phyloP scores from a whole-genome alignment of 2,329 filamentous ascomycete genomes.

The Pseudogymnoascus sp. region DNA sequence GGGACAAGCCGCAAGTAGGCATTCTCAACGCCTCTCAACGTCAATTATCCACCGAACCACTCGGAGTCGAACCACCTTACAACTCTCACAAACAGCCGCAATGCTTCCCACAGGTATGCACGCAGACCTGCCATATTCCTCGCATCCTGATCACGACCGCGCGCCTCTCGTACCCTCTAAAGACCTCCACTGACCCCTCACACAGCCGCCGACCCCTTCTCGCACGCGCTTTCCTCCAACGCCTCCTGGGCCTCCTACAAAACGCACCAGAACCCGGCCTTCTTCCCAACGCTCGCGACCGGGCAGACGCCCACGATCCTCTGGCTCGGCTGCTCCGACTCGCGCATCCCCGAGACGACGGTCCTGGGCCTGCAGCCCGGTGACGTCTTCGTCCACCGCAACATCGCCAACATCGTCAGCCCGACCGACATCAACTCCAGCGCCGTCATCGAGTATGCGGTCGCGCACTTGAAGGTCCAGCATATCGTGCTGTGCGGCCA shows the following conservation, averaged over 20 bases:
- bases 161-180: not conserved
- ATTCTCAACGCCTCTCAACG: slow-evolving; percentile 10
- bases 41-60: not conserved
- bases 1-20: not conserved
- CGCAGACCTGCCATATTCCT: not conserved
- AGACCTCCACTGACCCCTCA: not conserved
- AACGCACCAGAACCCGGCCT: slow-evolving; percentile 57
- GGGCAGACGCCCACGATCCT: slow-evolving; percentile 63
- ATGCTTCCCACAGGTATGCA: slow-evolving; percentile 9
- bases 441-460: slow-evolving; percentile 73
- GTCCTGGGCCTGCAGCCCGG: slow-evolving; percentile 72
- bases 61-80: not conserved
- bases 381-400: slow-evolving; percentile 83
- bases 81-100: not conserved
- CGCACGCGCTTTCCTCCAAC: slow-evolving; percentile 60
- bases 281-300: slow-evolving; percentile 60
- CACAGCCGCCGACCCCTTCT: slow-evolving; percentile 51
- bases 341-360: slow-evolving; percentile 75
- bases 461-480: slow-evolving; percentile 62
- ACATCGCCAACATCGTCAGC: slow-evolving; percentile 79
- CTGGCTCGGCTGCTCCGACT: slow-evolving; percentile 85
- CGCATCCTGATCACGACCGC: not conserved
- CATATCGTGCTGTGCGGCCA: slow-evolving; percentile 67
- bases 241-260: slow-evolving; percentile 63
- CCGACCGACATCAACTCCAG: slow-evolving; percentile 67